Base-by-base conservation (phyloP, 2,329 filamentous ascomycete genomes). In the Beauveria varroae region DNA sequence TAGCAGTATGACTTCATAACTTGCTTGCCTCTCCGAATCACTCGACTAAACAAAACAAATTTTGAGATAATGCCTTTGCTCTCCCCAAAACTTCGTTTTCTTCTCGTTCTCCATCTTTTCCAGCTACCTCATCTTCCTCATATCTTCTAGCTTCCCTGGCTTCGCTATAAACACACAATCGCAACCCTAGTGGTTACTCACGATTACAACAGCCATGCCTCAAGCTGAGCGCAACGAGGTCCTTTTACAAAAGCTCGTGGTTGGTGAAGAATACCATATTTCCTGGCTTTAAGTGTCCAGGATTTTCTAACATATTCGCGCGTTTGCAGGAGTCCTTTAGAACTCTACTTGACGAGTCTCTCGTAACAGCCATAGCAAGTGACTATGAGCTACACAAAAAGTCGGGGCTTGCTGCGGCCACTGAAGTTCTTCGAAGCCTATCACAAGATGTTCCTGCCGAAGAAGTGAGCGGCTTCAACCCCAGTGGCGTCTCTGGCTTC, bases 391-490 rank as follows among this genome's bases (percentile, higher is more conserved):
- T 93, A 20, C 70, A 74, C 3, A 72, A 84, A 24, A 67, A 80
- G 0, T 71, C 75, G 1, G 77, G 86, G 47, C 76, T 86, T 37
- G 69, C 80, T 3, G 75, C 78, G 10, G 85, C 87, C 3, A 81
- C 82, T 34, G 70, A 76, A n/a, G 79, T 82, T 0, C 78, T 97
- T 1, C 79, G 88, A n/a, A 72, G 75, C 1, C 75, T 97, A 16
- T 88, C 88, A 57, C 76, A 83, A 34, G 77, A 82, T 62, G 91
- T 89, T 0, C 71, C 77, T 0, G 74, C 76, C 1, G 88, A 95
- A 70, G 90, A 95, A 68, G 82, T 86, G 18, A 86, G 84, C 10
- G 86, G 86, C 0, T 96, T 96, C 69, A 91, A 95, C 66, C 84
- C 90, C 0, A 91, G 89, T 37, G 91, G 89, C 3, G 84, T 87